phyloP scores from a whole-genome alignment of 2,329 filamentous ascomycete genomes.

The Neodidymelliopsis sp. region DNA sequence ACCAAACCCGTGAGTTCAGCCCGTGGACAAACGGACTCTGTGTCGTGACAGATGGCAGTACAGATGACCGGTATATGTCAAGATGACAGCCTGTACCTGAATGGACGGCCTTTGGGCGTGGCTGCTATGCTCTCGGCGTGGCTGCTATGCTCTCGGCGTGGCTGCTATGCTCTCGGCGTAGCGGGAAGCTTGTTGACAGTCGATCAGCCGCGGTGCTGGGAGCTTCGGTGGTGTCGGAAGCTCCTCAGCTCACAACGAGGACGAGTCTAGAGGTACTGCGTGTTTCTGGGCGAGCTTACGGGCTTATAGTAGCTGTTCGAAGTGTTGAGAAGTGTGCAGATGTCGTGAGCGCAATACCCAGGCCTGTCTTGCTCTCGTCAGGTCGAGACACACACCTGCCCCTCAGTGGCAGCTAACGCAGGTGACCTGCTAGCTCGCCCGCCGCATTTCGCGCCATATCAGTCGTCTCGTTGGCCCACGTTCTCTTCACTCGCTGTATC shows the following conservation, averaged over 20 bases:
- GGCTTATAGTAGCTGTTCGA: conserved; percentile 14
- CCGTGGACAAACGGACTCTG: conserved; percentile 25
- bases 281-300: background rate
- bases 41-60: conserved; percentile 25
- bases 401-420: conserved; percentile 24
- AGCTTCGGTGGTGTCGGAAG: conserved; percentile 22
- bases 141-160: conserved; percentile 7
- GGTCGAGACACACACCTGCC: conserved; percentile 21
- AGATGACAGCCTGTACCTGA: conserved; percentile 22
- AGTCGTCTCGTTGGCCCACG: conserved; percentile 7
- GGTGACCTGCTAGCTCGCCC: conserved; percentile 16
- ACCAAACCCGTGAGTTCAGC: conserved; percentile 24
- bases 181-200: conserved; percentile 21
- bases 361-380: conserved; percentile 12
- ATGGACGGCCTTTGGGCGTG: conserved; percentile 9
- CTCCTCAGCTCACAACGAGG: conserved; percentile 29
- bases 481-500: conserved; percentile 5
- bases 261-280: background rate
- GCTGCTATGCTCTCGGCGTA: conserved; percentile 14
- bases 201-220: conserved; percentile 27
- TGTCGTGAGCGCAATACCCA: conserved; percentile 16
- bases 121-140: conserved; percentile 11
- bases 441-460: conserved; percentile 5
- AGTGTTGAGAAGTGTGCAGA: conserved; percentile 28
- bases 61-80: conserved; percentile 10